These are phyloP conservation scores for Coniferiporia weirii DNA, from an alignment of 1,284 basidiomycete species.

Conservation along the genomic window DNA sequence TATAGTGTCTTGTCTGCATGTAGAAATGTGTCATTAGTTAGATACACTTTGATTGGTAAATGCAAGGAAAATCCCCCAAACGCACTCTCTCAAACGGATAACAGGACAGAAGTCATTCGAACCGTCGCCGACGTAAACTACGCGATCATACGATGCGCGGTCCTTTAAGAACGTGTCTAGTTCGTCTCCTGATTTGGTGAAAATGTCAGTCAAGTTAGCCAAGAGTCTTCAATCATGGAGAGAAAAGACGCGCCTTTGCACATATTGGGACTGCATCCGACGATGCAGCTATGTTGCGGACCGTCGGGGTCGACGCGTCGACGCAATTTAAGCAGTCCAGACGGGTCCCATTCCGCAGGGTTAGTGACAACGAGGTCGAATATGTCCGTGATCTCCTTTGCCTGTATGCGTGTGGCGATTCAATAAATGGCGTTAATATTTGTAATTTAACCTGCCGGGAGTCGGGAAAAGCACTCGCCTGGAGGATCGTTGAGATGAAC, in stretches of 20 bases:
- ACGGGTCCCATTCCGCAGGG: constrained; percentile 77
- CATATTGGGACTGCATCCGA: constrained; percentile 96
- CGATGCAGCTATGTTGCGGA: constrained; percentile 78
- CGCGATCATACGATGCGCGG: constrained; percentile 73
- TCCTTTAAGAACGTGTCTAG: constrained; percentile 74
- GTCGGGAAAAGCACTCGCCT: constrained; percentile 40
- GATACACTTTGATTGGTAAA: neutral
- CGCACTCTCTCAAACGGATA: constrained; percentile 70
- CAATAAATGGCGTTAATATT: neutral
- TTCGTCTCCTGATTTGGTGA: constrained; percentile 66
- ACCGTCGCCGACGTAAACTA: constrained; percentile 93
- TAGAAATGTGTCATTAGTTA: neutral
- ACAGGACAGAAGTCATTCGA: constrained; percentile 95
- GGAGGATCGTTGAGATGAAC: constrained; percentile 87
- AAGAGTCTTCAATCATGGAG: neutral
- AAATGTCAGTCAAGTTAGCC: neutral
- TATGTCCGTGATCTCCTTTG: constrained; percentile 65
- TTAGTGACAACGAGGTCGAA: constrained; percentile 93
- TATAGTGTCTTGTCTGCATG: constrained; percentile 63
- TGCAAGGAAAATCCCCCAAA: constrained; percentile 13
- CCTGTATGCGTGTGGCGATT: constrained; percentile 35
- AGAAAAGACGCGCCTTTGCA: constrained; percentile 72
- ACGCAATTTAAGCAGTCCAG: constrained; percentile 72
- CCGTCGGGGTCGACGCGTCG: constrained; percentile 72
- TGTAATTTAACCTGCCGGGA: neutral